phyloP scores from a whole-genome alignment of 73 alveolate genomes.

The Paramecium primaurelia region DNA sequence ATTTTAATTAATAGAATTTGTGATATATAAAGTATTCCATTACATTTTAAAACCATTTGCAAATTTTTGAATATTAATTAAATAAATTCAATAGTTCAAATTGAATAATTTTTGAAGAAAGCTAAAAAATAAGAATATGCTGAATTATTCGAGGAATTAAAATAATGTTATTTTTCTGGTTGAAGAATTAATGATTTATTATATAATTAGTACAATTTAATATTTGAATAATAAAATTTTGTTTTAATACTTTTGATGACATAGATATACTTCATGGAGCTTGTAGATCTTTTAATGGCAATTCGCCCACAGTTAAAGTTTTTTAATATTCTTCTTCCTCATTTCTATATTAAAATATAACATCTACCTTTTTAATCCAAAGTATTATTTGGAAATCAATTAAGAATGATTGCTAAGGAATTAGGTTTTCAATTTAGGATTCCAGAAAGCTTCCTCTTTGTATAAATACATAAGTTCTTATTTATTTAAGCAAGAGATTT shows the following conservation, averaged over 20 bases:
- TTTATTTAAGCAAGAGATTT: constrained; percentile 67
- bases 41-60: neutral
- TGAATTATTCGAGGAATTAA: neutral
- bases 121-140: neutral
- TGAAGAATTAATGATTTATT: neutral
- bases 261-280: neutral
- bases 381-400: constrained; percentile 18
- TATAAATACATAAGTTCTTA: constrained; percentile 64
- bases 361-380: constrained; percentile 21
- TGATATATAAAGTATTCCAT: neutral
- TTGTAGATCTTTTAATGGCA: neutral
- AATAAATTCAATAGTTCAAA: neutral
- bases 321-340: neutral
- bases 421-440: neutral
- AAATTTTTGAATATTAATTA: neutral
- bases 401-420: constrained; percentile 46
- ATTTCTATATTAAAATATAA: neutral
- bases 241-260: neutral
- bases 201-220: neutral
- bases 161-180: neutral
- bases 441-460: constrained; percentile 75
- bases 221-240: neutral
- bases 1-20: neutral
- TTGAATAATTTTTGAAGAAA: neutral
- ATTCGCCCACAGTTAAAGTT: neutral